A percentile compares a stretch with the other conserved stretches of the same genome.
These are phyloP conservation scores for Terfezia boudieri DNA, from an alignment of 495 filamentous ascomycete species.

Conservation along the genomic window DNA sequence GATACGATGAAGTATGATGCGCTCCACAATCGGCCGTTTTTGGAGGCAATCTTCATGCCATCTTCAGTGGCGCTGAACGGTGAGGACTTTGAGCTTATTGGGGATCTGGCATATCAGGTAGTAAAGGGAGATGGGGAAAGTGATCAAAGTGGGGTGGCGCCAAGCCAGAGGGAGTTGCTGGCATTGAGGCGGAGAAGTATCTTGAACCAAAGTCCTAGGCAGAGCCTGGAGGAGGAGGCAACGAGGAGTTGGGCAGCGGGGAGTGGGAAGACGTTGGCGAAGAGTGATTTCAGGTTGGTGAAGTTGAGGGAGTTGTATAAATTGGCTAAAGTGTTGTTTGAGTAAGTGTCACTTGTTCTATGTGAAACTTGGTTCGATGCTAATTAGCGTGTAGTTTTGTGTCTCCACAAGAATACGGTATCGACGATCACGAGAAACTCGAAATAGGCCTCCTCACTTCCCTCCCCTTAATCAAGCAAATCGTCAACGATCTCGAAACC, in stretches of 20 bases:
- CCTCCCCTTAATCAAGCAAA: constrained; percentile 78
- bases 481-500: constrained; percentile 90
- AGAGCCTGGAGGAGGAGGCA: constrained; percentile 11
- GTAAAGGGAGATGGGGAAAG: constrained; percentile 11
- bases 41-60: constrained; percentile 95
- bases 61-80: constrained; percentile 39
- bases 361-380: neutral
- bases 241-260: constrained; percentile 34
- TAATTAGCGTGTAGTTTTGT: constrained; percentile 36
- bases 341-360: constrained; percentile 20
- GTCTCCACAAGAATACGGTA: constrained; percentile 94
- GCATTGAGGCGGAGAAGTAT: constrained; percentile 12
- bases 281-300: constrained; percentile 61
- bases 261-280: constrained; percentile 51
- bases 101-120: constrained; percentile 13
- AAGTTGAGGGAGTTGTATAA: constrained; percentile 83
- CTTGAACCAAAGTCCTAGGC: constrained; percentile 1
- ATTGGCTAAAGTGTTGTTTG: constrained; percentile 82
- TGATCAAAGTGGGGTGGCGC: neutral
- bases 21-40: constrained; percentile 80
- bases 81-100: constrained; percentile 21
- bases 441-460: constrained; percentile 92
- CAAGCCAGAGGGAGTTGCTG: constrained; percentile 11
- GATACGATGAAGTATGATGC: constrained; percentile 99
- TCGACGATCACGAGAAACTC: constrained; percentile 78